Evolutionary conservation across 306 rosid genomes (phyloP), one percentile per base, ranked within the genome.

Genomic region (Echinosophora koreensis): DNA sequence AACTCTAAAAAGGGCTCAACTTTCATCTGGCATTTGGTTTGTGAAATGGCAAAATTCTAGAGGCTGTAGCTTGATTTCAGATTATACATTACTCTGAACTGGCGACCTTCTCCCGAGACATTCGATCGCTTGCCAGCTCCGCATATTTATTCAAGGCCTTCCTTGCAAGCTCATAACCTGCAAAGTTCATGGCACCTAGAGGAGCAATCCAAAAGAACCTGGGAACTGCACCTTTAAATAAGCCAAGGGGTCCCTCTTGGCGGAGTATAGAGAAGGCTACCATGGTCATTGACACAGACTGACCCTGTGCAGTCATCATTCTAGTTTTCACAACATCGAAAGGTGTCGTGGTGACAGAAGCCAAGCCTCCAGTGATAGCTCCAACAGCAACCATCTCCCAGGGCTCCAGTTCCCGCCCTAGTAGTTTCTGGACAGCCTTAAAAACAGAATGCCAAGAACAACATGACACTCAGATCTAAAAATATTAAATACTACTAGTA

Each of bases 141-240:
- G 89, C 90, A 57, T 79, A 88, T 83, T 90, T 89, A 78, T 88
- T 91, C 97, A 96, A 92, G 78, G 98, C 97, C 89, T 96, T 92
- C 84, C 87, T 91, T 49, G 94, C 93, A 37, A 96, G 92, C 81
- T 96, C 99, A 59, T 92, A 92, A 35, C 99, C 99, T 27, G 99
- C 99, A 81, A 96, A 96, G 83, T 96, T 96, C 98, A 96, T 92
- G 82, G 99, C 99, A 17, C 99, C 99, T 27, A 96, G 66, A 16
- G 99, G 98, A 52, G 99, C 99, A 67, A 96, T 92, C 99, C 99
- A 96, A 74, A 96, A 96, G 86, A 96, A 96, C 81, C 99, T 91
- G 4, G 99, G 99, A 15, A 96, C 80, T 3, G 99, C 98, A 59
- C 99, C 99, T 82, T 96, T 96, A 66, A 92, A 92, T 76, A 96